Evolutionary conservation across 768 basidiomycete species (phyloP).

Genomic region (Trametes maxima): DNA sequence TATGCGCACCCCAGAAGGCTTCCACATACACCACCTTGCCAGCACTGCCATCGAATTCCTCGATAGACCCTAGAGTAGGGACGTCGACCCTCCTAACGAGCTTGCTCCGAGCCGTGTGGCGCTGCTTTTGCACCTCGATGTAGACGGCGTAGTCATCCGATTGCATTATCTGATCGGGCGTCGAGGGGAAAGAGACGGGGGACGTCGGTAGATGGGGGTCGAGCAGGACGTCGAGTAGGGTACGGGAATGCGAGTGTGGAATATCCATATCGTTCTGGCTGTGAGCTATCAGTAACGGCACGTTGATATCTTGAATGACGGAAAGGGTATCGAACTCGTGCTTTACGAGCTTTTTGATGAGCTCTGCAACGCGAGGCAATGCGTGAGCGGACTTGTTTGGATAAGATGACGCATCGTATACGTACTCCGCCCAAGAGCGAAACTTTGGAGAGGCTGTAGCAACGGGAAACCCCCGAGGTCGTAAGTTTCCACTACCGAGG

Average conservation of each 20-base stretch:
- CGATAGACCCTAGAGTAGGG: slow-evolving; percentile 51
- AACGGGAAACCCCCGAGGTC: slow-evolving; percentile 69
- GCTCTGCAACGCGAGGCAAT: slow-evolving; percentile 37
- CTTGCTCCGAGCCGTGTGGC: slow-evolving; percentile 44
- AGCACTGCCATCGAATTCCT: slow-evolving; percentile 50
- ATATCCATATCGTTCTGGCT: slow-evolving; percentile 77
- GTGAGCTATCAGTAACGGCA: slow-evolving; percentile 73
- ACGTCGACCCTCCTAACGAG: slow-evolving; percentile 50
- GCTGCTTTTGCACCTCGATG: slow-evolving; percentile 40
- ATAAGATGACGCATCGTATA: slow-evolving; percentile 14
- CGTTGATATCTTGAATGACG: slow-evolving; percentile 60
- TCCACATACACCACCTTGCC: slow-evolving; percentile 57
- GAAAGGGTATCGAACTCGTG: slow-evolving; percentile 67
- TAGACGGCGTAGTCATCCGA: slow-evolving; percentile 50
- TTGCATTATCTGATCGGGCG: slow-evolving; percentile 32
- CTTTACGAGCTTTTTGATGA: slow-evolving; percentile 54
- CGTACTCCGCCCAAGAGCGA: slow-evolving; percentile 68
- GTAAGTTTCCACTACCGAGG: slow-evolving; percentile 66
- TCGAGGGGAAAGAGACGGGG: slow-evolving; percentile 40
- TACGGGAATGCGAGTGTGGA: slow-evolving; percentile 64
- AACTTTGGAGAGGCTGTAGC: slow-evolving; percentile 63
- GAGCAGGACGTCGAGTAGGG: slow-evolving; percentile 68
- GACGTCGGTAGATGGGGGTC: slow-evolving; percentile 59
- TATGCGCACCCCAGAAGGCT: slow-evolving; percentile 60
- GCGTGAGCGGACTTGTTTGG: neutral